Evolutionary conservation across 2,329 filamentous ascomycete genomes (phyloP).

Genomic region (Fusarium sp.): DNA sequence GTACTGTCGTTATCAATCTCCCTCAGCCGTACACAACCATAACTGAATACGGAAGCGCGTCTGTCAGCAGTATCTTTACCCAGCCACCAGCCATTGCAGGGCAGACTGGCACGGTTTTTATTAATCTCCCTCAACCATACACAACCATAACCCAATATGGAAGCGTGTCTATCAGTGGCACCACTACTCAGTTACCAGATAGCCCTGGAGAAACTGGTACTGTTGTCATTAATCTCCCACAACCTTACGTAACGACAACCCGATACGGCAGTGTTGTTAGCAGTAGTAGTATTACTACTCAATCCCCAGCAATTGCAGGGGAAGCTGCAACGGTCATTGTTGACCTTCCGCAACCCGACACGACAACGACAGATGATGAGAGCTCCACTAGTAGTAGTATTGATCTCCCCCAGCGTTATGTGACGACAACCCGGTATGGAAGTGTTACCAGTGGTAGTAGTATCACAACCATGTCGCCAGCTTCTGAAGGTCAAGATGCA

Average conservation of each 20-base stretch:
- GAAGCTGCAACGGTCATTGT: background rate
- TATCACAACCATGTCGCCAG: background rate
- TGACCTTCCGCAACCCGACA: no score
- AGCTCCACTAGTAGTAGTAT: background rate
- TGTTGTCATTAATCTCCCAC: no score
- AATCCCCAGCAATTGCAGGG: background rate
- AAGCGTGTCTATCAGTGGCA: no score
- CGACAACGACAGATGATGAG: no score
- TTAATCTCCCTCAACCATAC: constrained; percentile 1
- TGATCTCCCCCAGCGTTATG: background rate
- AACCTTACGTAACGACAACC: background rate
- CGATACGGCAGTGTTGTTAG: background rate
- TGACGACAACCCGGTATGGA: background rate
- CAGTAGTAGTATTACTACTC: background rate
- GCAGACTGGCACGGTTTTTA: background rate
- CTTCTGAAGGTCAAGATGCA: background rate
- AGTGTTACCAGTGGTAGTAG: background rate
- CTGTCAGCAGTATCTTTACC: background rate
- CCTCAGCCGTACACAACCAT: no score
- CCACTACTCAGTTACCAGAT: no score
- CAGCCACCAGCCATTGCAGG: background rate
- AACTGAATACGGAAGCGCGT: no score
- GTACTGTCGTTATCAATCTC: no score
- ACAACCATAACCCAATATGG: background rate
- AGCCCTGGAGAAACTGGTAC: no score